These are phyloP conservation scores for Ganoderma meredithae DNA, from an alignment of 1,284 basidiomycete species.

Conservation along the genomic window DNA sequence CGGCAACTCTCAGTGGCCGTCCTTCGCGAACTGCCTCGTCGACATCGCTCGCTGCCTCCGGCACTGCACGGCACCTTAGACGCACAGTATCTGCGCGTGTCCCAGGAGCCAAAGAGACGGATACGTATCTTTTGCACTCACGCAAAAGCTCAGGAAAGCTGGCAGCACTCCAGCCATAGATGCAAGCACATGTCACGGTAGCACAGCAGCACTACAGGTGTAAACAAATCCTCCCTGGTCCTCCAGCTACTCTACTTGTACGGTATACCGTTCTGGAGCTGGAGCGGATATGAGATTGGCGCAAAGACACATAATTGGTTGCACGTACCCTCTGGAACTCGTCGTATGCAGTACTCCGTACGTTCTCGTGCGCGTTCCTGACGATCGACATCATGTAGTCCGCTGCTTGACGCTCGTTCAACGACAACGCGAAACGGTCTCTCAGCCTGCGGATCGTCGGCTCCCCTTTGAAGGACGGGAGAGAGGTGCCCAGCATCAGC, in stretches of 20 bases:
- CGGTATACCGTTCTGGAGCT: slow-evolving; percentile 59
- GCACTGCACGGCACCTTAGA: too few relatives aligned
- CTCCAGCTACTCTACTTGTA: slow-evolving; percentile 14
- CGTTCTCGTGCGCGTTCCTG: slow-evolving; percentile 94
- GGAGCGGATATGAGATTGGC: not conserved
- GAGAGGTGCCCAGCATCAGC: slow-evolving; percentile 93
- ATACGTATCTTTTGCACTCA: too few relatives aligned
- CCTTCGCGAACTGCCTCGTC: not conserved
- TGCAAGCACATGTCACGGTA: not conserved
- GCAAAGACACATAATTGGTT: not conserved
- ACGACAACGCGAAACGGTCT: slow-evolving; percentile 86
- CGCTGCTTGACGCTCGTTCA: slow-evolving; percentile 92
- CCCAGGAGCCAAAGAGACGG: too few relatives aligned
- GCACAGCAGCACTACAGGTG: not conserved
- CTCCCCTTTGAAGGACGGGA: slow-evolving; percentile 98
- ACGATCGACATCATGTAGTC: slow-evolving; percentile 92
- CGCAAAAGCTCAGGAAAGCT: too few relatives aligned
- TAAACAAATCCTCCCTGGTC: not conserved
- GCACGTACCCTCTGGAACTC: slow-evolving; percentile 83
- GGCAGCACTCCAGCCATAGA: not conserved
- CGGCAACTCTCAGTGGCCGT: slow-evolving; percentile 1
- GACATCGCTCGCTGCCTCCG: too few relatives aligned
- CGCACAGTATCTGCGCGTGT: too few relatives aligned
- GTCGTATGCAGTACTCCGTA: slow-evolving; percentile 91
- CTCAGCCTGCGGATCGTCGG: slow-evolving; percentile 87